These are phyloP conservation scores for Saksenaea oblongispora DNA, from an alignment of 371 early-diverging fungal species.

Conservation along the genomic window DNA sequence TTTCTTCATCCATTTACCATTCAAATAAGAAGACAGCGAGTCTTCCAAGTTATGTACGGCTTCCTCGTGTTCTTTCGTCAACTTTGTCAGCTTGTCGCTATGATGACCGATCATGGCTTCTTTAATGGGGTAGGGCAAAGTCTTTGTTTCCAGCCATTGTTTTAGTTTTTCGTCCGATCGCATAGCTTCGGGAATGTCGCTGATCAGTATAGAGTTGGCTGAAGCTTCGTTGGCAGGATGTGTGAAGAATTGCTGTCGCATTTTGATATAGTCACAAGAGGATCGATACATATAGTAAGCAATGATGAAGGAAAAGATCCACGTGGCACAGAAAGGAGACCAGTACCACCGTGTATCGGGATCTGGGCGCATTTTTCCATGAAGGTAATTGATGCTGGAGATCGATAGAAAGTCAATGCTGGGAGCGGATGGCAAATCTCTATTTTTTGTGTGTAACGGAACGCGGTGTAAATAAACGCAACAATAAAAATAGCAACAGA, in stretches of 20 bases:
- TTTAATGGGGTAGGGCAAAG: conserved; percentile 46
- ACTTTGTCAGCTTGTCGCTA: conserved; percentile 64
- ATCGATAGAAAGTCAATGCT: conserved; percentile 31
- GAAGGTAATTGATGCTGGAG: conserved; percentile 26
- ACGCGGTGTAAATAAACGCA: background rate
- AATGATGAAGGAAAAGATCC: conserved; percentile 59
- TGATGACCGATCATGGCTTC: conserved; percentile 76
- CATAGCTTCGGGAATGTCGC: conserved; percentile 63
- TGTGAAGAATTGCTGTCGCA: conserved; percentile 62
- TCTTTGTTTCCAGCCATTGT: conserved; percentile 46
- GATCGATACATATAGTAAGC: conserved; percentile 56
- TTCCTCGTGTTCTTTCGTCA: conserved; percentile 70
- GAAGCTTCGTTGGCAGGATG: conserved; percentile 58
- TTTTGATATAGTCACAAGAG: conserved; percentile 59
- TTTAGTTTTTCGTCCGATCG: conserved; percentile 58
- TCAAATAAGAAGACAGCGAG: conserved; percentile 64
- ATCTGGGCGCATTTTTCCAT: conserved; percentile 10
- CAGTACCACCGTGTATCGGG: conserved; percentile 54
- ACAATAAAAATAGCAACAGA: background rate
- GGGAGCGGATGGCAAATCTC: conserved; percentile 31
- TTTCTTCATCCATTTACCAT: conserved; percentile 31
- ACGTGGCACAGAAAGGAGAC: conserved; percentile 67
- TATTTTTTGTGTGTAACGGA: conserved; percentile 21
- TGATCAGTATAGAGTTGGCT: conserved; percentile 70
- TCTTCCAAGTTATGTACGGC: conserved; percentile 69